Evolutionary conservation across 1,284 basidiomycete genomes (phyloP).

Genomic region (Ustilago cynodontis): DNA sequence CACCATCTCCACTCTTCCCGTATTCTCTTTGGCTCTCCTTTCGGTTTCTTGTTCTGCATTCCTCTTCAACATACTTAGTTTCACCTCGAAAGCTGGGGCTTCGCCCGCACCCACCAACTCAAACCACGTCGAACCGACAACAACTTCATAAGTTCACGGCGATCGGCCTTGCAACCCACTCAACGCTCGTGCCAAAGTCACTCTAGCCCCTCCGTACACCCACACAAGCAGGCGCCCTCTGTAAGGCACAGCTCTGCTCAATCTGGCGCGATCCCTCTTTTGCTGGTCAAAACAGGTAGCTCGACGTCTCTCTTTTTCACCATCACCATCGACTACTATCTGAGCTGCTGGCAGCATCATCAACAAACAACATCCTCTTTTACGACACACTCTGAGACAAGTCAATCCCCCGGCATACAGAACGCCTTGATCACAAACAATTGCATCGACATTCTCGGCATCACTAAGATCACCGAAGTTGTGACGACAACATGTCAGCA

Average conservation of each 20-base stretch:
- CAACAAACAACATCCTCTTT: no score
- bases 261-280: slow-evolving; percentile 5
- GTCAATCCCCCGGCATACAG: not conserved
- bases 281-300: slow-evolving; percentile 38
- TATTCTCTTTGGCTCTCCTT: not conserved
- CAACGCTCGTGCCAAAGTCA: slow-evolving; percentile 7
- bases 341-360: slow-evolving; percentile 30
- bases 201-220: not conserved
- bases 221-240: slow-evolving; percentile 23
- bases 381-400: not conserved
- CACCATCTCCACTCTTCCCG: slow-evolving; percentile 7
- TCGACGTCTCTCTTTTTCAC: not conserved
- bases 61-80: not conserved
- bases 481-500: slow-evolving; percentile 7
- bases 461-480: not conserved
- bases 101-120: not conserved
- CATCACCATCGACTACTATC: not conserved
- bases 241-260: slow-evolving; percentile 16
- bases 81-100: not conserved
- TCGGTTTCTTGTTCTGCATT: slow-evolving; percentile 8
- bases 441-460: not conserved
- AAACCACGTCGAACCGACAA: not conserved
- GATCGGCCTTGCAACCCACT: slow-evolving; percentile 3
- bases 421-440: not conserved
- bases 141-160: not conserved